Conservation (phyloP, 2,329 filamentous ascomycete genomes). For the Talaromyces rugulosus region DNA sequence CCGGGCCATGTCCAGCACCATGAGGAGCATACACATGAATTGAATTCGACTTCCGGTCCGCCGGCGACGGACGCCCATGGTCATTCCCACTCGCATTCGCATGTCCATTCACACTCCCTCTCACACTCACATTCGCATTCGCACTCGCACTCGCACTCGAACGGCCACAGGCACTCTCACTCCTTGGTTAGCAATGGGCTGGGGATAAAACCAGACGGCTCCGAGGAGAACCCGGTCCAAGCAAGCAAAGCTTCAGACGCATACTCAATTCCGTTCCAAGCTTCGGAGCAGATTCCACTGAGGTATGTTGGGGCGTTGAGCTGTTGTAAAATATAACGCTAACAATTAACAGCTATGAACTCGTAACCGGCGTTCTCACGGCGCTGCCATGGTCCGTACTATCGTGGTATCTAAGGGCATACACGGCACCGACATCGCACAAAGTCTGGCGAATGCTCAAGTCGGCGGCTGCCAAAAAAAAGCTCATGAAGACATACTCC, state of each 20-base stretch:
- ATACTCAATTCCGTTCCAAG: slow-evolving; percentile 9
- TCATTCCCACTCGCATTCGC: slow-evolving; percentile 16
- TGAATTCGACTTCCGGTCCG: background rate
- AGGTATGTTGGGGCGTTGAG: slow-evolving; percentile 3
- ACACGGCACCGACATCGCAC: slow-evolving; percentile 17
- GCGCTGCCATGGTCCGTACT: slow-evolving; percentile 32
- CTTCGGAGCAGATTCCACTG: slow-evolving; percentile 6
- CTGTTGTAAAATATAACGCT: slow-evolving; percentile 5
- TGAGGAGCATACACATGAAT: background rate
- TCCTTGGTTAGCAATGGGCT: background rate
- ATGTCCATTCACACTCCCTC: slow-evolving; percentile 1
- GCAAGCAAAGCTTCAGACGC: slow-evolving; percentile 9
- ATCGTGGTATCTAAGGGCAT: slow-evolving; percentile 32
- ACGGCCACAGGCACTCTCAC: slow-evolving; percentile 1
- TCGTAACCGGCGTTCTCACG: slow-evolving; percentile 46
- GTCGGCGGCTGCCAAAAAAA: slow-evolving; percentile 11
- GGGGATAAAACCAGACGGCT: background rate
- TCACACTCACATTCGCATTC: slow-evolving; percentile 15
- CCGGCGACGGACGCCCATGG: slow-evolving; percentile 23
- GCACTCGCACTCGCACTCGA: background rate
- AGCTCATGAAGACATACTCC: slow-evolving; percentile 6
- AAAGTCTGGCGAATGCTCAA: slow-evolving; percentile 13
- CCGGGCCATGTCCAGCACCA: background rate
- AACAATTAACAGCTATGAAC: slow-evolving; percentile 39
- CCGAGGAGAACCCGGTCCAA: slow-evolving; percentile 2